Evolutionary conservation across 2,329 filamentous ascomycete species (phyloP), one percentile per base, ranked within the genome.

Genomic region (Calycina marina): DNA sequence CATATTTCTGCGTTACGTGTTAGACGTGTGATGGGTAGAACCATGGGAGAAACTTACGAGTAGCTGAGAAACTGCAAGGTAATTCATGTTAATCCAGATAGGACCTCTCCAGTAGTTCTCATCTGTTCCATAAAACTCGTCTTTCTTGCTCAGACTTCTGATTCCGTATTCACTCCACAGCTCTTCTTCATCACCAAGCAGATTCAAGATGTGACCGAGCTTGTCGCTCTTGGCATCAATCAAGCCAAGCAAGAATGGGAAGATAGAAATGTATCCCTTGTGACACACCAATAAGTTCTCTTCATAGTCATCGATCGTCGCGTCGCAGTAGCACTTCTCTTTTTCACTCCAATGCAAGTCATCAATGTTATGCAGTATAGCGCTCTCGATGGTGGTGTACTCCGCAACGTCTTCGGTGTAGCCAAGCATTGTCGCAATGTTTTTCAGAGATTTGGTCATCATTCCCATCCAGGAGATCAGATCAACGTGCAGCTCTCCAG

Each of bases 21-120:
- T 41, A 45, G 44, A 35, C 24, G 17, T 13, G 13, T 27, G 14
- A 16, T 18, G 11, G 17, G n/a, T 16, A 25, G 16, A 18, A 20
- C 18, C 13, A 18, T 12, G 18, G 25, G 14, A 18, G 13, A 28
- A n/a, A 67, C 78, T 62, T 65, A 86, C 81, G 43, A 77, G 65
- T 17, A 96, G 72, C 50, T 82, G 75, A 43, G 76, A 71, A 32
- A 94, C 60, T 31, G 81, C 75, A 46, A 96, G 63, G 56, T 93
- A 96, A 59, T 96, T 96, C 44, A 96, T 85, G 52, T 90, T 90
- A 51, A 96, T 80, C 88, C 88, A 96, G 14, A 96, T 69, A 0
- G 90, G 85, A 42, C 83, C 81, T 40, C 85, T 72, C 88, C 90
- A 98, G 62, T 98, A 98, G 56, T 98, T 94, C 61, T 98, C 90